A percentile compares a stretch with the other conserved stretches of the same genome.
Evolutionary conservation across 768 basidiomycete genomes (phyloP).

Genomic region (Pisolithus orientalis): DNA sequence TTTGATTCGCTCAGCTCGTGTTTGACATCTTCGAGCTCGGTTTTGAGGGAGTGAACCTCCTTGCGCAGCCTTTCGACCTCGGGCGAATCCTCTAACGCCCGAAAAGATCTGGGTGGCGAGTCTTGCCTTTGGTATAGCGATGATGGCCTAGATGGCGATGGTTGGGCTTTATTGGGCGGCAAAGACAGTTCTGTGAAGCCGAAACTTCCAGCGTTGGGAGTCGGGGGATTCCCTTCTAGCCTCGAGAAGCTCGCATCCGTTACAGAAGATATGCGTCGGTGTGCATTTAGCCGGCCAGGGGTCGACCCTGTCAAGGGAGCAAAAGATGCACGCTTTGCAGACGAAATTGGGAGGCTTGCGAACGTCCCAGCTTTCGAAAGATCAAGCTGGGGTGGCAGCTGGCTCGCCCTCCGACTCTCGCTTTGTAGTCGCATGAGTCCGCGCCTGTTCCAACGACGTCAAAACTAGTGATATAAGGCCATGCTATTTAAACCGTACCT

Average conservation of each 20-base stretch:
- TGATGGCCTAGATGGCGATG: conserved; percentile 32
- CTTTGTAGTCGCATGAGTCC: conserved; percentile 84
- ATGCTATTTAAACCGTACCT: conserved; percentile 39
- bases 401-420: conserved; percentile 62
- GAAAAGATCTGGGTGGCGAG: conserved; percentile 38
- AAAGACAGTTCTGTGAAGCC: conserved; percentile 27
- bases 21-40: conserved; percentile 56
- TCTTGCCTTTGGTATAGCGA: conserved; percentile 50
- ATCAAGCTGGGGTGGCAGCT: conserved; percentile 46
- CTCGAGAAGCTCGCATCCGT: conserved; percentile 49
- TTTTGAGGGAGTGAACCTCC: conserved; percentile 51
- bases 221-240: conserved; percentile 27
- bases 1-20: conserved; percentile 69
- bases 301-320: conserved; percentile 59
- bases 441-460: conserved; percentile 40
- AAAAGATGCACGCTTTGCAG: conserved; percentile 71
- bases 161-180: conserved; percentile 12
- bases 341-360: conserved; percentile 34
- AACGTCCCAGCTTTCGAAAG: conserved; percentile 42
- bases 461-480: conserved; percentile 2
- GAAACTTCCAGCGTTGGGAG: conserved; percentile 28
- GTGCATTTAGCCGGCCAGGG: conserved; percentile 40
- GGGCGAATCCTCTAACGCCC: conserved; percentile 21
- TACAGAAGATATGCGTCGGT: conserved; percentile 70
- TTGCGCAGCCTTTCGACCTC: conserved; percentile 56